Evolutionary conservation across 2,329 filamentous ascomycete genomes (phyloP).

Genomic region (Colletotrichum sp.): DNA sequence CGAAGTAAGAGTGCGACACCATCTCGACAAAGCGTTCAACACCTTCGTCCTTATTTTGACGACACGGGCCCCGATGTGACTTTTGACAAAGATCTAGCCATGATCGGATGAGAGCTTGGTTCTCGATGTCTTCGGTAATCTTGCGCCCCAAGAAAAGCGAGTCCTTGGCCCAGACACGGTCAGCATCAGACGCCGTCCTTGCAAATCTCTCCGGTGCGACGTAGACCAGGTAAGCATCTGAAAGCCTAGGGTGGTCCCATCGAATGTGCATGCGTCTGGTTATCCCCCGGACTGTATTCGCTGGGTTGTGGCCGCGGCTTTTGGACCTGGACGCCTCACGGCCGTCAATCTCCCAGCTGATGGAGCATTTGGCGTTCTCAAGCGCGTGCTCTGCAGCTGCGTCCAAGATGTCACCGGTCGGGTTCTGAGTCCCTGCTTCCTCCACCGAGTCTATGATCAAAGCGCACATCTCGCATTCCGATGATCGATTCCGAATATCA

Average conservation of each 20-base stretch:
- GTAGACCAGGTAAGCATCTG: background rate
- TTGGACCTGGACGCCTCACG: background rate
- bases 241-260: background rate
- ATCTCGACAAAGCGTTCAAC: background rate
- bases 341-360: conserved; percentile 9
- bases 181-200: background rate
- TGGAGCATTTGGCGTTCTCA: background rate
- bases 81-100: conserved; percentile 8
- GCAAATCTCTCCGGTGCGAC: background rate
- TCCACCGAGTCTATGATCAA: background rate
- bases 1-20: conserved; percentile 3
- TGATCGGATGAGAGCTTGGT: background rate
- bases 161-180: conserved; percentile 1
- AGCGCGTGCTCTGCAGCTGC: background rate
- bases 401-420: background rate
- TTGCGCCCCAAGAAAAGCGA: background rate
- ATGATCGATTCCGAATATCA: background rate
- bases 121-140: background rate
- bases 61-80: background rate
- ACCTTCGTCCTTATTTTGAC: background rate
- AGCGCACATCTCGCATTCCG: background rate
- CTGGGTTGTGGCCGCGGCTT: background rate
- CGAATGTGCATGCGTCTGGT: background rate
- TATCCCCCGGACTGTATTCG: background rate
- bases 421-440: background rate